Percentiles rank a stretch among this genome's conserved stretches.
Evolutionary conservation across 2,329 filamentous ascomycete genomes (phyloP).

Genomic region (Tolypocladium tundrense): DNA sequence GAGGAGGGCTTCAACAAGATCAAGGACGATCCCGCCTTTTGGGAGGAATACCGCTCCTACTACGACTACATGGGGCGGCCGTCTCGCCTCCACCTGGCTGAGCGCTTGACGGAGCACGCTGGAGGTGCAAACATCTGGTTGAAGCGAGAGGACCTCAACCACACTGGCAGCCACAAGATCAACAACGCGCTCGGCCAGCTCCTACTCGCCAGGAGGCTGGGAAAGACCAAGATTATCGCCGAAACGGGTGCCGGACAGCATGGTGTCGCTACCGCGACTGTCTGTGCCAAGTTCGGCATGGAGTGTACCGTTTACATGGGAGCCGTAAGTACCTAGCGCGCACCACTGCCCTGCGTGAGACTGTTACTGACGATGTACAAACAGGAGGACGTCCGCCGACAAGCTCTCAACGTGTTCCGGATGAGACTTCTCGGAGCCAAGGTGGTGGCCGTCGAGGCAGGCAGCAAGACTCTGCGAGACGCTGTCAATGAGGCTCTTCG

Average conservation of each 20-base stretch:
- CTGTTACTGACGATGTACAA: conserved; percentile 10
- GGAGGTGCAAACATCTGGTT: conserved; percentile 95
- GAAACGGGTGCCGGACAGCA: conserved; percentile 97
- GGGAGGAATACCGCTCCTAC: conserved; percentile 92
- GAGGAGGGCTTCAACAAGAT: conserved; percentile 86
- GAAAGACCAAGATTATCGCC: conserved; percentile 95
- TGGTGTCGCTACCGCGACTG: conserved; percentile 92
- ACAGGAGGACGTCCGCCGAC: conserved; percentile 81
- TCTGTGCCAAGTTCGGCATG: conserved; percentile 97
- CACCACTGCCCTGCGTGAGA: background rate
- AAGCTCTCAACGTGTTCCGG: conserved; percentile 95
- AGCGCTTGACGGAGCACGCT: conserved; percentile 77
- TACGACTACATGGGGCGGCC: conserved; percentile 97
- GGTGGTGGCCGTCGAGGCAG: conserved; percentile 87
- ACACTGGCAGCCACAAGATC: conserved; percentile 98
- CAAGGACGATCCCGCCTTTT: conserved; percentile 81
- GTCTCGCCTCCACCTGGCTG: conserved; percentile 80
- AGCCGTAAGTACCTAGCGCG: conserved; percentile 37
- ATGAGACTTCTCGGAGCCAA: conserved; percentile 93
- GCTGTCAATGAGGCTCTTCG: conserved; percentile 94
- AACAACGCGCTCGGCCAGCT: conserved; percentile 96
- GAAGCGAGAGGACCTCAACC: conserved; percentile 95
- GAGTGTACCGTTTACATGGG: conserved; percentile 98
- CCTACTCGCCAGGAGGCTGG: conserved; percentile 71
- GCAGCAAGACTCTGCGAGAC: conserved; percentile 71